phyloP scores from a whole-genome alignment of 306 rosid species.

The Quercus engelmannii region DNA sequence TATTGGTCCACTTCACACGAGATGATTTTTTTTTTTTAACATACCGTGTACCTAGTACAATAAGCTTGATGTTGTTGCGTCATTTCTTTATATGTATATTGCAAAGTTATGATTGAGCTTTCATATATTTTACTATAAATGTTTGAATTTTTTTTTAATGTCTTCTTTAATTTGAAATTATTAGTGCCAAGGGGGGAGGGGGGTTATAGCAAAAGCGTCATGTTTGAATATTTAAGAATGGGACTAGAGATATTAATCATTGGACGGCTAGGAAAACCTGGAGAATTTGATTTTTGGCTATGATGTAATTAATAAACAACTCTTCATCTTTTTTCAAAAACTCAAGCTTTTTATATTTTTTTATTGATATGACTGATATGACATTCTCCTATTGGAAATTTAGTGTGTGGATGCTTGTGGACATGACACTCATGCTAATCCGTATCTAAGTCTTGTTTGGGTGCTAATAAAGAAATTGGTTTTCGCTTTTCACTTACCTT shows the following conservation, averaged over 20 bases:
- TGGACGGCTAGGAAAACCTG: neutral
- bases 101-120: too few relatives aligned
- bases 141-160: neutral
- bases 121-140: neutral
- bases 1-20: neutral
- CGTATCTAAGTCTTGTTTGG: neutral
- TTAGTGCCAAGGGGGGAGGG: neutral
- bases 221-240: neutral
- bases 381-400: neutral
- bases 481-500: neutral
- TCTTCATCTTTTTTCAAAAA: neutral
- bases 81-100: neutral
- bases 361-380: neutral
- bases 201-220: neutral
- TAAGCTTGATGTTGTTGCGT: neutral
- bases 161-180: neutral
- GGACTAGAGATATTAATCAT: neutral
- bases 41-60: neutral
- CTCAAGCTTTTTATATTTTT: neutral
- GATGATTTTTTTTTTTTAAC: neutral
- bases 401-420: neutral
- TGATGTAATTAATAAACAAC: neutral
- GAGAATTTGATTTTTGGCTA: neutral
- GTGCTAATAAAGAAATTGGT: neutral
- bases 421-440: neutral